phyloP scores from a whole-genome alignment of 345 rosid species.

The Excoecaria cochinchinensis region DNA sequence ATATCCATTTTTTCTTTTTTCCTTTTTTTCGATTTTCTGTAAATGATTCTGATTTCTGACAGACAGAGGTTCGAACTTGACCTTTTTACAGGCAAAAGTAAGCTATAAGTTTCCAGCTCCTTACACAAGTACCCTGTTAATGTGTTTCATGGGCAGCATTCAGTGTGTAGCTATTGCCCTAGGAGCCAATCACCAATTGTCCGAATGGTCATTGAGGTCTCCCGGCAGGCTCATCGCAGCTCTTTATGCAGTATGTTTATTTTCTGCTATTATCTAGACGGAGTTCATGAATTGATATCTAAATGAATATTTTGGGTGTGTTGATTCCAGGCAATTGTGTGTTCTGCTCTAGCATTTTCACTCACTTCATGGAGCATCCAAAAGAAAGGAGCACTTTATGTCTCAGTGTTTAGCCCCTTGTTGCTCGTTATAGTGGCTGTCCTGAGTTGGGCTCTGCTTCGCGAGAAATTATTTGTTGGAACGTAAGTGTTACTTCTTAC shows the following conservation, averaged over 20 bases:
- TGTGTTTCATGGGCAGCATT: slow-evolving; percentile 70
- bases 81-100: slow-evolving; percentile 46
- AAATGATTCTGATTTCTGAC: too few species aligned
- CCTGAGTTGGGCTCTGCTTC: slow-evolving; percentile 78
- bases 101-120: slow-evolving; percentile 74
- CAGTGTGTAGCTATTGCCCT: slow-evolving; percentile 51
- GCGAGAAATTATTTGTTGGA: slow-evolving; percentile 72
- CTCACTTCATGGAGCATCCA: slow-evolving; percentile 70
- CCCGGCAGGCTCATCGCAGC: slow-evolving; percentile 57
- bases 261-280: too few species aligned
- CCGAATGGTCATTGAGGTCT: slow-evolving; percentile 65
- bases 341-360: slow-evolving; percentile 68
- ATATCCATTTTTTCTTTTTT: not conserved
- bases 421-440: slow-evolving; percentile 65
- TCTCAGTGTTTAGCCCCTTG: slow-evolving; percentile 84
- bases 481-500: slow-evolving; percentile 74
- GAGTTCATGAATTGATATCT: too few species aligned
- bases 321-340: slow-evolving; percentile 59
- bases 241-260: slow-evolving; percentile 57
- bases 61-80: too few species aligned
- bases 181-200: slow-evolving; percentile 34
- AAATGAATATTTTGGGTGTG: too few species aligned
- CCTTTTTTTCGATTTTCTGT: too few species aligned
- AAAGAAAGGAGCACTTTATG: slow-evolving; percentile 80
- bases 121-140: slow-evolving; percentile 67